Percentiles rank a stretch among this genome's conserved stretches.
Conservation (phyloP, 352 stramenopile species). For the Phytophthora boehmeriae region DNA sequence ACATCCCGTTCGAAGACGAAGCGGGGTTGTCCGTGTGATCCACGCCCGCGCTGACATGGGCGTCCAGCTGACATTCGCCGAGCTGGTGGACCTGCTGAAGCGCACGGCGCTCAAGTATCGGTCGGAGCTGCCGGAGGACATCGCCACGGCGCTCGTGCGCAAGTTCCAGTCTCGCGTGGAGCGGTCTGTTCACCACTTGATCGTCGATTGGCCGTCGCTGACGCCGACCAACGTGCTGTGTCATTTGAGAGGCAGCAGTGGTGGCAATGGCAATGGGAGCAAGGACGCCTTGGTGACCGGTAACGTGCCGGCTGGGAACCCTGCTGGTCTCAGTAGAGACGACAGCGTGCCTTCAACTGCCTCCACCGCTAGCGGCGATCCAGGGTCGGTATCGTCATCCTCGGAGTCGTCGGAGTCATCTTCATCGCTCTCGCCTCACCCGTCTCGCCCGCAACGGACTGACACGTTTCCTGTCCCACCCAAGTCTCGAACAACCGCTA, state of each 20-base stretch:
- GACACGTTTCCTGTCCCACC: conserved; percentile 8
- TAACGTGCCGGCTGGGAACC: conserved; percentile 8
- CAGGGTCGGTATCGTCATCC: conserved; percentile 32
- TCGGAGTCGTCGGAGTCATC: conserved; percentile 22
- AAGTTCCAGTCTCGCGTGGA: conserved; percentile 67
- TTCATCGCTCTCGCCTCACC: conserved; percentile 28
- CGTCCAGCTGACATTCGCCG: conserved; percentile 70
- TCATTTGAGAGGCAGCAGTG: conserved; percentile 28
- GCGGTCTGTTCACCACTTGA: conserved; percentile 64
- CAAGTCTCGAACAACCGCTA: conserved; percentile 6
- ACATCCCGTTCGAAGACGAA: conserved; percentile 76
- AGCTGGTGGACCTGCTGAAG: conserved; percentile 69
- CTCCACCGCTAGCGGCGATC: conserved; percentile 20
- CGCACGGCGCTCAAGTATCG: conserved; percentile 67
- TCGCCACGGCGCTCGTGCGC: conserved; percentile 45
- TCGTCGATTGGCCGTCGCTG: conserved; percentile 61
- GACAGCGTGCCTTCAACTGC: conserved; percentile 15
- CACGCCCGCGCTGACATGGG: conserved; percentile 71
- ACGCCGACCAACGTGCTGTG: conserved; percentile 45
- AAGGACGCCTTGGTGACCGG: conserved; percentile 18
- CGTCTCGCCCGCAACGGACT: conserved; percentile 5
- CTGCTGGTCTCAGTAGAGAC: conserved; percentile 9
- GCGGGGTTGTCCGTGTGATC: conserved; percentile 70
- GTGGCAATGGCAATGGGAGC: not conserved
- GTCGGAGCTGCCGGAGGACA: conserved; percentile 40